Evolutionary conservation across 2,329 filamentous ascomycete species (phyloP), one percentile per base, ranked within the genome.

Genomic region (Fonsecaea multimorphosa): DNA sequence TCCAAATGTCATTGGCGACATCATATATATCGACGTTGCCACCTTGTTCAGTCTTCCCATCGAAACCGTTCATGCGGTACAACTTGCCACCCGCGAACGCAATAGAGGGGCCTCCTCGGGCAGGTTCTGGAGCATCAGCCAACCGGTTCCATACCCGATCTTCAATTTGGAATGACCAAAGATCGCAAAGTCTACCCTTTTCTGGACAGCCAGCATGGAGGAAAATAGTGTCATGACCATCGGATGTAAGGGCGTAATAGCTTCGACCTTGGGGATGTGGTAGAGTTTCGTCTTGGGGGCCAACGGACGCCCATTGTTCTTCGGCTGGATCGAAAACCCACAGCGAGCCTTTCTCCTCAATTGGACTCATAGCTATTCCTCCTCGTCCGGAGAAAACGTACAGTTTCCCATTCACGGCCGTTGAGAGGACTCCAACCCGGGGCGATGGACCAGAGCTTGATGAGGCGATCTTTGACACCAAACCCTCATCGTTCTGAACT

Each of bases 321-420:
- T 81, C 79, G 65, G 83, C 80, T 0, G 89, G 88, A 74, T 92
- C 86, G 73, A 91, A 93, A 32, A 87, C 82, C 92, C 92, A 96
- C 58, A 96, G 82, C 2, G 87, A 82, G 16, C 92, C 92, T 11
- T 81, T 76, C 73, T 96, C 92, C 59, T 93, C 86, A 11, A 96
- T 81, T 0, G 91, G 87, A 1, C 85, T 80, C 85, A 91, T 89
- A 31, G 86, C 87, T 2, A 83, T 78, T 0, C 90, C 90, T 36
- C 89, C 89, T 52, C 91, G 87, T 9, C 93, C 92, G 55, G 91
- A 92, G 77, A 93, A 96, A 49, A 96, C 70, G 78, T 94, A 94
- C 72, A 96, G 87, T 24, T 87, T 87, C 52, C 85, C 84, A 64
- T 88, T 84, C 64, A 95, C 85, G 1, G 87, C 84, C 12, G 89